Conservation (phyloP, 139 green algal species). For the Parachlorella kessleri region DNA sequence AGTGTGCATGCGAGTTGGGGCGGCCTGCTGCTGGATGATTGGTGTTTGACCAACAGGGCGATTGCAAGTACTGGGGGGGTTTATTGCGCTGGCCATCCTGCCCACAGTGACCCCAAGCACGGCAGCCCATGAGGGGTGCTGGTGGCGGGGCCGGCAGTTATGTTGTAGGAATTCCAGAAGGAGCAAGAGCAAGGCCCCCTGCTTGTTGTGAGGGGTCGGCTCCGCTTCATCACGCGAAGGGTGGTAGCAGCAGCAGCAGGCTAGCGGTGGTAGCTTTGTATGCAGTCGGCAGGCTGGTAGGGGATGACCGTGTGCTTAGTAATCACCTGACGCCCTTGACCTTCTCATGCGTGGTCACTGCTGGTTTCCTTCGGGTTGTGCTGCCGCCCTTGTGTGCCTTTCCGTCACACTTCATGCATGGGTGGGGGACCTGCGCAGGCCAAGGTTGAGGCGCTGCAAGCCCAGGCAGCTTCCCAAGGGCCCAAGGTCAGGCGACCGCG, state of each 20-base stretch:
- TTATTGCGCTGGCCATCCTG: too few species aligned
- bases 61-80: too few species aligned
- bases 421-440: neutral
- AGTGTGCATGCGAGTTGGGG: neutral
- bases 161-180: too few species aligned
- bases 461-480: neutral
- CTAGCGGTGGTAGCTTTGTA: too few species aligned
- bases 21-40: neutral
- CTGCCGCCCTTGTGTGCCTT: neutral
- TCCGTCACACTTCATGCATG: neutral
- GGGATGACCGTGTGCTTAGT: neutral
- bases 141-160: too few species aligned
- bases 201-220: too few species aligned
- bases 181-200: too few species aligned
- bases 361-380: neutral
- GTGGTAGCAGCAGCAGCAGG: too few species aligned
- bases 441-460: conserved; percentile 15
- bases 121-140: neutral
- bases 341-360: neutral
- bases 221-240: too few species aligned
- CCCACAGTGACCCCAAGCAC: neutral
- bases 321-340: neutral
- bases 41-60: too few species aligned
- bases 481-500: neutral
- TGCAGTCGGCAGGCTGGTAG: too few species aligned